phyloP scores from a whole-genome alignment of 106 monocot genomes.

The Dactylorhiza incarnata region DNA sequence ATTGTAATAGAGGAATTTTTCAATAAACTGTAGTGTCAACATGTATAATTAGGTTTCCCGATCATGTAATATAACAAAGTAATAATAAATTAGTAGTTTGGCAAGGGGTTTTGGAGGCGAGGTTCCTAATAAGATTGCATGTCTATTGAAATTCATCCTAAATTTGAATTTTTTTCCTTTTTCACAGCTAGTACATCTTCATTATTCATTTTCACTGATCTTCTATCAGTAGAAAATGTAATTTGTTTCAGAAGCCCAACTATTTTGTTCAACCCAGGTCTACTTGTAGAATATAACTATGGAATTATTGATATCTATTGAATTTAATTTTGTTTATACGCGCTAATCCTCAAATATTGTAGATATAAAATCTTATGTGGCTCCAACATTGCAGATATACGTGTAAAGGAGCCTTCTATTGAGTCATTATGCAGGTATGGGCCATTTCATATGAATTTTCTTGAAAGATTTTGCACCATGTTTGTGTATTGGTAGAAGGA shows the following conservation, averaged over 20 bases:
- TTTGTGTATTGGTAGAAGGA: background rate
- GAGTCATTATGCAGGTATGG: slow-evolving; percentile 83
- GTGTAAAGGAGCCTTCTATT: slow-evolving; percentile 88
- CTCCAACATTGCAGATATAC: slow-evolving; percentile 62
- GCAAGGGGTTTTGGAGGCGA: background rate
- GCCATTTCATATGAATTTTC: background rate
- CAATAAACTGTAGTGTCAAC: background rate
- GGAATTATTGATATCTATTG: background rate
- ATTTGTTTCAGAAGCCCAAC: background rate
- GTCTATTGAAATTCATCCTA: background rate
- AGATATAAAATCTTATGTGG: background rate
- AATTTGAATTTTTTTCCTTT: background rate
- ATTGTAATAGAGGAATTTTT: background rate
- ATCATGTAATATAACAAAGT: background rate
- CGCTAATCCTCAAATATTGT: background rate
- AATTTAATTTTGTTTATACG: background rate
- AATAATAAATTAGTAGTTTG: background rate
- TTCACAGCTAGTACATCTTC: background rate
- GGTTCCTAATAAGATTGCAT: background rate
- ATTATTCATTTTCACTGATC: slow-evolving; percentile 1
- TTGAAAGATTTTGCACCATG: background rate
- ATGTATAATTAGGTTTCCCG: background rate
- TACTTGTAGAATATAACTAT: background rate
- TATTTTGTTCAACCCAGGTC: background rate
- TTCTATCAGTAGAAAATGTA: background rate